Conservation (phyloP, 2,329 filamentous ascomycete species). For the Colletotrichum costaricense region DNA sequence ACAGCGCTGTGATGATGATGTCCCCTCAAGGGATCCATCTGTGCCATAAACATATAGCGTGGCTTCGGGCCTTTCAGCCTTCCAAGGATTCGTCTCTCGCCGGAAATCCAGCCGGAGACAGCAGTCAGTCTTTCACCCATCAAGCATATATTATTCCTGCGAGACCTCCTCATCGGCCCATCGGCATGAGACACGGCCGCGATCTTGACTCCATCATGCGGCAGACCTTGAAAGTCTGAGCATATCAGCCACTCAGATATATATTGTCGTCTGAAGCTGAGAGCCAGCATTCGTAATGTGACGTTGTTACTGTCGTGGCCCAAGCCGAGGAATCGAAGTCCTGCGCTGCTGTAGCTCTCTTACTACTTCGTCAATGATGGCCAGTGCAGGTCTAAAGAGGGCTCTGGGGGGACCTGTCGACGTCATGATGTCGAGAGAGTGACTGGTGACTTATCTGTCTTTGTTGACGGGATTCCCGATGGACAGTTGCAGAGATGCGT, state of each 20-base stretch:
- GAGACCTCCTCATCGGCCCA: constrained; percentile 75
- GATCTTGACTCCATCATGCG: constrained; percentile 68
- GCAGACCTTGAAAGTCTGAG: constrained; percentile 63
- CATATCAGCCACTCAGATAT: constrained; percentile 51
- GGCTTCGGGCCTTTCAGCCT: constrained; percentile 50
- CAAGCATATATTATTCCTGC: constrained; percentile 70
- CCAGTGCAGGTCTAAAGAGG: background rate
- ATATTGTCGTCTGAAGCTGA: constrained; percentile 48
- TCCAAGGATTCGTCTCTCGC: constrained; percentile 70
- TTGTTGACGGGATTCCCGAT: background rate
- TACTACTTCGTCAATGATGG: background rate
- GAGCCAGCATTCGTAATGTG: constrained; percentile 67
- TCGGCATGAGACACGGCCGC: constrained; percentile 60
- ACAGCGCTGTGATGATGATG: constrained; percentile 47
- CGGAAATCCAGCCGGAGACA: constrained; percentile 49
- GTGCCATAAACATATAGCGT: constrained; percentile 59
- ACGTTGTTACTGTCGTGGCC: constrained; percentile 60
- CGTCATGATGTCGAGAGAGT: background rate
- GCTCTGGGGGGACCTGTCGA: background rate
- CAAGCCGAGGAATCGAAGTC: constrained; percentile 37
- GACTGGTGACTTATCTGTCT: background rate
- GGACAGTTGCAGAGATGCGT: background rate
- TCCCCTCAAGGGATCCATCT: constrained; percentile 63
- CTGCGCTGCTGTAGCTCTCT: background rate
- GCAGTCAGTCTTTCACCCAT: constrained; percentile 56